These are phyloP conservation scores for Colletotrichum abscissum DNA, from an alignment of 2,329 filamentous ascomycete genomes.

Conservation along the genomic window DNA sequence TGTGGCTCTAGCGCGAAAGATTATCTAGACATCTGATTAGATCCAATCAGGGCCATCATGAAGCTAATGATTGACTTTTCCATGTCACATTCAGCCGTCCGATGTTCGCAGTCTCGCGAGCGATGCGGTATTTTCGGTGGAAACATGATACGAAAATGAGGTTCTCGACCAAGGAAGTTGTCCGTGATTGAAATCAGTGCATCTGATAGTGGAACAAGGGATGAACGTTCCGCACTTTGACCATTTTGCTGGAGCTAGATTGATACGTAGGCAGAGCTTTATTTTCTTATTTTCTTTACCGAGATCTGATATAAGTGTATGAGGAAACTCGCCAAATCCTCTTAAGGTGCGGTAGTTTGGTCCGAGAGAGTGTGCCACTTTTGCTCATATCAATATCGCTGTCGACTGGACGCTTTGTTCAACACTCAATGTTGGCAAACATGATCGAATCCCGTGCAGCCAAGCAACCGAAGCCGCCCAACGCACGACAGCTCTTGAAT, in stretches of 20 bases:
- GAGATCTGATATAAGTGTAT: not conserved
- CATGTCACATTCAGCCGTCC: not conserved
- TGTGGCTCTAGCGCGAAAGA: not conserved
- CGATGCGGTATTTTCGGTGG: not conserved
- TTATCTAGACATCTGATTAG: slow-evolving; percentile 18
- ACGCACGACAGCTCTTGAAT: slow-evolving; percentile 14
- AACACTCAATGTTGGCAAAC: not conserved
- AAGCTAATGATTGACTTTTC: not conserved
- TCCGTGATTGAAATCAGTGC: not conserved
- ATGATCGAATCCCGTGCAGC: not conserved
- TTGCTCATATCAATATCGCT: not conserved
- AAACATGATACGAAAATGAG: not conserved
- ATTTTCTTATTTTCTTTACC: not conserved
- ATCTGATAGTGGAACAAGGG: not conserved
- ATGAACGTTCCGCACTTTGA: not conserved
- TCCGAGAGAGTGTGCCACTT: not conserved
- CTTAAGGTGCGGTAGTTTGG: not conserved
- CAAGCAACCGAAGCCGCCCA: slow-evolving; percentile 4
- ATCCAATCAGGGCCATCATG: slow-evolving; percentile 7
- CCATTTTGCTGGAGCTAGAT: not conserved
- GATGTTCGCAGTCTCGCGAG: not conserved
- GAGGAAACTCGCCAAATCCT: not conserved
- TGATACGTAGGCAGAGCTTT: not conserved
- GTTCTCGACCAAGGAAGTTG: not conserved
- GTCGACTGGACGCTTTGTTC: not conserved